These are phyloP conservation scores for Catenaria anguillulae DNA, from an alignment of 371 early-diverging fungal species.

Conservation along the genomic window DNA sequence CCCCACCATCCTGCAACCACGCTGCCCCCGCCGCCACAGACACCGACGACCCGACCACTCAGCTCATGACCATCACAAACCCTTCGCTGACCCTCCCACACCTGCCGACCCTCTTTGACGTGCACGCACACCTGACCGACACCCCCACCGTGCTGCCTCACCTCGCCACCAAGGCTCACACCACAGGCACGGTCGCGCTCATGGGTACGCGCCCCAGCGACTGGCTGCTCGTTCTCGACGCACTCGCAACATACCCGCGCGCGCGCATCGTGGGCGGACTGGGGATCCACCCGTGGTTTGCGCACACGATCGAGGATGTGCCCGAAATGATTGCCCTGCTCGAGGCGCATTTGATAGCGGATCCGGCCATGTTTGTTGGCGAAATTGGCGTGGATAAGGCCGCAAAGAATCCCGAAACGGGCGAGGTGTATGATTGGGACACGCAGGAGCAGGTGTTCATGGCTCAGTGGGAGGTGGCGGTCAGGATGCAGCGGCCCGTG, in stretches of 20 bases:
- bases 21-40: too few relatives aligned
- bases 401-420: conserved; percentile 28
- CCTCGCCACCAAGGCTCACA: conserved; percentile 10
- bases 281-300: conserved; percentile 56
- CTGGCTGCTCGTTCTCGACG: conserved; percentile 24
- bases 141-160: conserved; percentile 14
- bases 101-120: conserved; percentile 18
- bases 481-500: conserved; percentile 45
- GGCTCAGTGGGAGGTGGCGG: conserved; percentile 55
- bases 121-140: conserved; percentile 36
- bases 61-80: too few relatives aligned
- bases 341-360: conserved; percentile 14
- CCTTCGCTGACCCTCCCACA: too few relatives aligned
- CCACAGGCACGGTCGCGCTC: conserved; percentile 7
- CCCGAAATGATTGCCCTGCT: conserved; percentile 14
- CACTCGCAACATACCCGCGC: conserved; percentile 17
- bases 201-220: conserved; percentile 26
- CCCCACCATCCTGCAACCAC: too few relatives aligned
- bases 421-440: conserved; percentile 21
- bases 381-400: conserved; percentile 73
- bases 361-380: conserved; percentile 51
- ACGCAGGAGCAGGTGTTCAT: conserved; percentile 44
- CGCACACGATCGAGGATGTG: conserved; percentile 9
- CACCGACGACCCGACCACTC: too few relatives aligned
- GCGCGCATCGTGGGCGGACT: conserved; percentile 29